Percentiles rank a stretch among this genome's conserved stretches.
These are phyloP conservation scores for Kodamaea sagamina DNA, from an alignment of 805 yeast genomes.

Conservation along the genomic window DNA sequence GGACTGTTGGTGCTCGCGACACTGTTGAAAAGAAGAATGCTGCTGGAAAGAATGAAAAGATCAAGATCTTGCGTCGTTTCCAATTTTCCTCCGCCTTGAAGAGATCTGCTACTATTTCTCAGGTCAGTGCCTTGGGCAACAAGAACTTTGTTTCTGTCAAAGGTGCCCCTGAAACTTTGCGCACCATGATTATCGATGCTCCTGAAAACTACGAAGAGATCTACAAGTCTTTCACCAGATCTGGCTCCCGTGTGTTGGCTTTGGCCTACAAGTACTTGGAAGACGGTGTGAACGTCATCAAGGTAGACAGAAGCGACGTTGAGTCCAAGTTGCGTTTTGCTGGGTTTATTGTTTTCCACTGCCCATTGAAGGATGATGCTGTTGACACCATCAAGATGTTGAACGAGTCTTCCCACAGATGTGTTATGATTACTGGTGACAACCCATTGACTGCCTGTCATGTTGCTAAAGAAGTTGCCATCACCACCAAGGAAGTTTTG, in stretches of 20 bases:
- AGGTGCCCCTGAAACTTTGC: slow-evolving; percentile 98
- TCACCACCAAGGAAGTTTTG: slow-evolving; percentile 79
- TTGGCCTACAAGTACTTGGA: slow-evolving; percentile 79
- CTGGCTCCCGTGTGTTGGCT: slow-evolving; percentile 97
- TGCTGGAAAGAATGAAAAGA: slow-evolving; percentile 42
- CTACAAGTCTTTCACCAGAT: slow-evolving; percentile 86
- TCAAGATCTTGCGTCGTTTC: slow-evolving; percentile 85
- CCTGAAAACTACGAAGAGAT: slow-evolving; percentile 83
- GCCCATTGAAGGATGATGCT: slow-evolving; percentile 95
- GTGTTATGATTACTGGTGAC: slow-evolving; percentile 98
- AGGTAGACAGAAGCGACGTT: slow-evolving; percentile 70
- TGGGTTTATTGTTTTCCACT: slow-evolving; percentile 94
- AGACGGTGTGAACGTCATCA: slow-evolving; percentile 50
- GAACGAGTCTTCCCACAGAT: slow-evolving; percentile 92
- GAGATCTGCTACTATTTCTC: slow-evolving; percentile 87
- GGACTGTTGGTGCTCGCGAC: slow-evolving; percentile 82
- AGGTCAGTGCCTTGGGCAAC: slow-evolving; percentile 46
- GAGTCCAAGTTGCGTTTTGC: slow-evolving; percentile 78
- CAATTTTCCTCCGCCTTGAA: slow-evolving; percentile 95
- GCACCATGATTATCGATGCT: slow-evolving; percentile 65
- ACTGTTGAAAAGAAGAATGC: slow-evolving; percentile 44
- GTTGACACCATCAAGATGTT: slow-evolving; percentile 86
- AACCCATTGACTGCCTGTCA: slow-evolving; percentile 98
- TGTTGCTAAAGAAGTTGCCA: slow-evolving; percentile 91
- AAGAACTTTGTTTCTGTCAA: slow-evolving; percentile 77